These are phyloP conservation scores for Cicer bijugum DNA, from an alignment of 306 rosid genomes.

Conservation along the genomic window DNA sequence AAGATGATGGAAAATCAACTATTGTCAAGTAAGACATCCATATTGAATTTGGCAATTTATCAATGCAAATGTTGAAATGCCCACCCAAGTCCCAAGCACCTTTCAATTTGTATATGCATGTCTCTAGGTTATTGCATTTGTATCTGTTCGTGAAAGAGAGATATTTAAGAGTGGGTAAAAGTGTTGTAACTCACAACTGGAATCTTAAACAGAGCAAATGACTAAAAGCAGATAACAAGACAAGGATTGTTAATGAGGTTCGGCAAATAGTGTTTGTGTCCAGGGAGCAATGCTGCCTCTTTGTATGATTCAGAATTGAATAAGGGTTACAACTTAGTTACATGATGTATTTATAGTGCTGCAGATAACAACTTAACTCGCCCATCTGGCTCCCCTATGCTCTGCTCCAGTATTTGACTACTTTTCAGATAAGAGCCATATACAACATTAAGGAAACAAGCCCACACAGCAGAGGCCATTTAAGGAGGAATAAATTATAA, in stretches of 20 bases:
- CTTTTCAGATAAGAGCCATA: background rate
- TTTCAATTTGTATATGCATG: conserved; percentile 7
- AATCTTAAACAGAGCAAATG: conserved; percentile 1
- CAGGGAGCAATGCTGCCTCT: background rate
- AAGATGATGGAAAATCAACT: conserved; percentile 5
- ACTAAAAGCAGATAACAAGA: background rate
- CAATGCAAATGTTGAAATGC: conserved; percentile 32
- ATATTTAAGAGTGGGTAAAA: conserved; percentile 6
- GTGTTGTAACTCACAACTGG: conserved; percentile 13
- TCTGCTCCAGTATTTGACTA: background rate
- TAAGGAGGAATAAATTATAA: conserved; percentile 19
- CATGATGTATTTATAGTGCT: background rate
- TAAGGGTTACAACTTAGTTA: background rate
- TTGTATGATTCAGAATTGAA: background rate
- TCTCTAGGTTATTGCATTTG: background rate
- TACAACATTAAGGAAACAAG: conserved; percentile 20
- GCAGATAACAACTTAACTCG: background rate
- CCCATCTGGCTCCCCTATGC: background rate
- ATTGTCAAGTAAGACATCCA: conserved; percentile 20
- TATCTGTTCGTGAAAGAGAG: background rate
- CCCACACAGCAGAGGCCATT: conserved; percentile 29
- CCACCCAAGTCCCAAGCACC: background rate
- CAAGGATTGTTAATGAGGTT: background rate
- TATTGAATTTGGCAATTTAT: conserved; percentile 33
- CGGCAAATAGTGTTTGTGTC: background rate